These are phyloP conservation scores for Elsinoe australis DNA, from an alignment of 2,329 filamentous ascomycete genomes.

Conservation along the genomic window DNA sequence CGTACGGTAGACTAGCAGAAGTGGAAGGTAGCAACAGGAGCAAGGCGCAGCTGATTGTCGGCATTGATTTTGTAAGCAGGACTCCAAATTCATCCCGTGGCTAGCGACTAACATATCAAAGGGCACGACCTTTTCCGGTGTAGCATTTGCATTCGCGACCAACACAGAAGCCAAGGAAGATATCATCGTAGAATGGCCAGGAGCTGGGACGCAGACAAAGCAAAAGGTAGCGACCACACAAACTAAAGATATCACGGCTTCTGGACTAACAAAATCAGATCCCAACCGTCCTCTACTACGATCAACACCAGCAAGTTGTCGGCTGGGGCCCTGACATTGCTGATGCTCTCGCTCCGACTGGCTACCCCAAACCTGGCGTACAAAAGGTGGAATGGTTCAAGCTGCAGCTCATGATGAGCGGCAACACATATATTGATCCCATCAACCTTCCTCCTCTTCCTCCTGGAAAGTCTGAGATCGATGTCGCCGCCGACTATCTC, in stretches of 20 bases:
- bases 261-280: slow-evolving; percentile 52
- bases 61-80: slow-evolving; percentile 85
- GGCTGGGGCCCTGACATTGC: slow-evolving; percentile 98
- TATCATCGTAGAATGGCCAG: slow-evolving; percentile 98
- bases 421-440: slow-evolving; percentile 97
- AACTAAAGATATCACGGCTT: not conserved
- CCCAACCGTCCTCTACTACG: slow-evolving; percentile 97
- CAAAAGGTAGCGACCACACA: slow-evolving; percentile 64
- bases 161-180: slow-evolving; percentile 97
- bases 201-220: slow-evolving; percentile 93
- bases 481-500: slow-evolving; percentile 97
- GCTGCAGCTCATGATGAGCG: slow-evolving; percentile 95
- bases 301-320: slow-evolving; percentile 99
- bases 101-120: slow-evolving; percentile 34
- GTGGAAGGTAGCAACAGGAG: slow-evolving; percentile 81
- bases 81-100: slow-evolving; percentile 3
- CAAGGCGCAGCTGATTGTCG: slow-evolving; percentile 96
- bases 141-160: slow-evolving; percentile 86
- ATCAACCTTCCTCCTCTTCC: slow-evolving; percentile 97
- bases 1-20: slow-evolving; percentile 42
- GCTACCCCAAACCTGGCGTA: slow-evolving; percentile 93
- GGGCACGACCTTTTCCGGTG: slow-evolving; percentile 96
- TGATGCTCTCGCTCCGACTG: slow-evolving; percentile 89
- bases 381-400: slow-evolving; percentile 99
- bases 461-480: slow-evolving; percentile 96